Conservation (phyloP, 2,329 filamentous ascomycete species). For the Lasiodiplodia sp. region DNA sequence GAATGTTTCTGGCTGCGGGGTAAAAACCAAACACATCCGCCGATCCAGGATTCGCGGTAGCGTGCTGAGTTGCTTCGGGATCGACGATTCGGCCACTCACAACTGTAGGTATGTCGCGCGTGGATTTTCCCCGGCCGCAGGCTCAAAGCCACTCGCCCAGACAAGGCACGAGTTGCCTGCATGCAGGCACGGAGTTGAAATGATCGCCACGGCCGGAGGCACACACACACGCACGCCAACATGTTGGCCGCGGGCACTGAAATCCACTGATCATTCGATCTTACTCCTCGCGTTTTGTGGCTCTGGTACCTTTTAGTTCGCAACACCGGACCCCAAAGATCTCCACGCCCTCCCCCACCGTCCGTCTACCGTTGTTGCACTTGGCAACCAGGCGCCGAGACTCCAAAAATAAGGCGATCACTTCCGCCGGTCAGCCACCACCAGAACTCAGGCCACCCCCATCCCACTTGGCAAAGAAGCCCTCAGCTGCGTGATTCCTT, state of each 20-base stretch:
- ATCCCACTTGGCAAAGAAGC: background rate
- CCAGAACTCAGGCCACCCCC: background rate
- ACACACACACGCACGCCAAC: background rate
- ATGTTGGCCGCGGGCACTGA: background rate
- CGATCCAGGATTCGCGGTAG: too few species aligned
- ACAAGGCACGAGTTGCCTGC: slow-evolving; percentile 22
- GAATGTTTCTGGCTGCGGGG: background rate
- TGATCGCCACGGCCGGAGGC: background rate
- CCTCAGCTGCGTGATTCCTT: background rate
- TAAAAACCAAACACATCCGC: too few species aligned
- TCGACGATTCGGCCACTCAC: slow-evolving; percentile 10
- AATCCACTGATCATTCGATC: background rate
- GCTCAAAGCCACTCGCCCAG: background rate
- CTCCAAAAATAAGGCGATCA: background rate
- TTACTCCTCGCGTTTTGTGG: background rate
- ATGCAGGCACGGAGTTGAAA: slow-evolving; percentile 13
- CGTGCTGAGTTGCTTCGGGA: background rate
- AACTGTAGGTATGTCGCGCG: background rate
- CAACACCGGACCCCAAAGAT: too few species aligned
- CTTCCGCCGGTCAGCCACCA: too few species aligned
- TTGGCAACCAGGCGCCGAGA: slow-evolving; percentile 15
- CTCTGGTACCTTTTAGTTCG: slow-evolving; percentile 7
- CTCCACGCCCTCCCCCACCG: background rate
- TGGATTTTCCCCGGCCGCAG: background rate
- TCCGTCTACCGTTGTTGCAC: background rate